Evolutionary conservation across 2,329 filamentous ascomycete genomes (phyloP).

Genomic region (Nigrograna mackinnonii): DNA sequence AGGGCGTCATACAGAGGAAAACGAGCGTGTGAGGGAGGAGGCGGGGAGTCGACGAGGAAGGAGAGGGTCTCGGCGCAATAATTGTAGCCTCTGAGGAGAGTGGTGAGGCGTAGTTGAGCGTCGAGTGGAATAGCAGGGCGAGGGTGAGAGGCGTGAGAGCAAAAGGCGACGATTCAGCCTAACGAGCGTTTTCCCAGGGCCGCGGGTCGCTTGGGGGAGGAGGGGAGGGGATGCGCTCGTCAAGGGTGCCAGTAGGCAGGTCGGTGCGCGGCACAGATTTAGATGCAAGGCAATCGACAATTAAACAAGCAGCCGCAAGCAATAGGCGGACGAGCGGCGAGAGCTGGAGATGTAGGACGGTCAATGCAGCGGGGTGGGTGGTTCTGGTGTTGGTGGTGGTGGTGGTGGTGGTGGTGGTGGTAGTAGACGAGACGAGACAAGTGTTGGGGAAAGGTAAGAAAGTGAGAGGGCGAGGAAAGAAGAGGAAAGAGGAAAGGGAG

Average conservation of each 20-base stretch:
- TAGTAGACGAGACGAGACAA: no score
- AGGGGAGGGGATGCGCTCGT: conserved; percentile 3
- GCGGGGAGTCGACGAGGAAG: background rate
- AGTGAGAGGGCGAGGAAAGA: background rate
- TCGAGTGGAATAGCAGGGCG: background rate
- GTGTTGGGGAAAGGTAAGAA: background rate
- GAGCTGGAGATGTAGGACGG: no score
- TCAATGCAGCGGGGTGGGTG: no score
- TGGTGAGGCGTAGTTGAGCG: background rate
- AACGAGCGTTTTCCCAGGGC: conserved; percentile 1
- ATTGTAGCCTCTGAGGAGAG: background rate
- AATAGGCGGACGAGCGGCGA: no score
- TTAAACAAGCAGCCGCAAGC: no score
- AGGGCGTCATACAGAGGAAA: background rate
- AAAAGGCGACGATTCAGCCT: conserved; percentile 1
- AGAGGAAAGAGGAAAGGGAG: background rate
- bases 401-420: no score
- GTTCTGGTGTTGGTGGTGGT: no score
- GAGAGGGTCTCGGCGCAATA: background rate
- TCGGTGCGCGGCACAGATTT: background rate
- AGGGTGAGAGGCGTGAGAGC: background rate
- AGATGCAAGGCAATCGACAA: background rate
- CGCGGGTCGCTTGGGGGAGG: conserved; percentile 6
- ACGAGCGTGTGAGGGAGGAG: background rate
- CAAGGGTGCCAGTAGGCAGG: no score